Evolutionary conservation across 78 protist species (phyloP).

Genomic region (Diacronema lutheri): DNA sequence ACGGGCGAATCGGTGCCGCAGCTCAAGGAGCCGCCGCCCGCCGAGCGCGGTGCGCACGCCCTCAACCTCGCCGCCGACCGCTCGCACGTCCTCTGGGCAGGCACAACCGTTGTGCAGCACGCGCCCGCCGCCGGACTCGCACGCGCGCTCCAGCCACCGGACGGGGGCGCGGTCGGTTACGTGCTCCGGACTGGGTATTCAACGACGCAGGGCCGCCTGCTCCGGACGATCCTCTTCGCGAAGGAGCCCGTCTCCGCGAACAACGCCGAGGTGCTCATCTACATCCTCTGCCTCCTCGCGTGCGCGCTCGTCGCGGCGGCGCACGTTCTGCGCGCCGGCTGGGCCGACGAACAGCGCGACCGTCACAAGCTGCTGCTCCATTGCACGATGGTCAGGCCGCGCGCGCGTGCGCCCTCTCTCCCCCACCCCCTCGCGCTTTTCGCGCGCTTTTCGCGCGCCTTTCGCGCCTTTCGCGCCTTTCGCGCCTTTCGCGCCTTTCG

Average conservation of each 20-base stretch:
- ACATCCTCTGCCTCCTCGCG: conserved; percentile 80
- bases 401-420: no score
- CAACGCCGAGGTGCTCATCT: conserved; percentile 70
- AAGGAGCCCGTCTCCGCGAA: conserved; percentile 53
- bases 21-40: conserved; percentile 67
- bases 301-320: conserved; percentile 78
- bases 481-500: no score
- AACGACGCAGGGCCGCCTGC: conserved; percentile 89
- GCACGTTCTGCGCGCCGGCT: not conserved
- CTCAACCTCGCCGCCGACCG: conserved; percentile 8
- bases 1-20: conserved; percentile 92
- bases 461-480: no score
- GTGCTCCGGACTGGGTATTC: conserved; percentile 89
- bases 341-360: conserved; percentile 3
- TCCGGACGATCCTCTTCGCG: conserved; percentile 88
- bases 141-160: conserved; percentile 25
- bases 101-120: conserved; percentile 34
- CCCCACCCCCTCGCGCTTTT: no score
- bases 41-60: not conserved
- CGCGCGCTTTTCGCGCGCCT: no score
- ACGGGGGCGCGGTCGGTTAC: conserved; percentile 59
- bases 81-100: conserved; percentile 8
- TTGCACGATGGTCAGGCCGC: conserved; percentile 82
- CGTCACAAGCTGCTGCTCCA: conserved; percentile 80
- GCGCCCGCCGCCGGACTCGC: not conserved